Evolutionary conservation across 768 basidiomycete species (phyloP), one percentile per base, ranked within the genome.

Genomic region (Gyrodon lividus): DNA sequence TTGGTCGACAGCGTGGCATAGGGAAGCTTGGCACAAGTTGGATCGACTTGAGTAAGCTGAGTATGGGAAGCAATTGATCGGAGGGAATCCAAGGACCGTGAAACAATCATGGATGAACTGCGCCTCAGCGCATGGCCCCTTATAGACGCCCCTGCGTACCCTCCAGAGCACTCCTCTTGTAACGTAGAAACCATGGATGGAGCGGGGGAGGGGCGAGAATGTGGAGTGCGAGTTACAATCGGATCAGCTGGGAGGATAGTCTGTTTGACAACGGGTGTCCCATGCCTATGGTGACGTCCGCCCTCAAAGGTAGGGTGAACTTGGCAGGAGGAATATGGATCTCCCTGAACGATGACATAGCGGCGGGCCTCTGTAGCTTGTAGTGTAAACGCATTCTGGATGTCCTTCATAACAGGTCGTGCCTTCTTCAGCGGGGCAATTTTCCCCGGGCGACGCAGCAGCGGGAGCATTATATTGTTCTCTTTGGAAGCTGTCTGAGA

Each of bases 321-420:
- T 23, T 46, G 51, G 30, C 30, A 14, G 10, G 57, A 35, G 42
- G 24, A 2, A 20, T 48, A 43, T 20, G 47, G 19, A 5, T 44
- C 33, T 6, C 35, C 20, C 41, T 54, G 59, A 35, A 61, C 51
- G n/a, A 57, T 17, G 37, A 51, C 45, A 37, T 57, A 55, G 38
- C 43, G 56, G 30, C 55, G 52, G n/a, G 38, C n/a, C 20, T 50
- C 55, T 23, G 30, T 35, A 31, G 46, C 28, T n/a, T 55, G 65
- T 8, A 45, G 16, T 7, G 37, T 20, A 17, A 51, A 24, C 22
- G 54, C 35, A 43, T 46, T 39, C 58, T 61, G 59, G 24, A 68
- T 37, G 35, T 60, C 55, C 24, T 34, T 56, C 12, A 67, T 51
- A 5, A 58, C 41, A 10, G 59, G 65, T 10, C 53, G 48, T 3